Evolutionary conservation across 2,329 filamentous ascomycete species (phyloP), one percentile per base, ranked within the genome.

Genomic region (Camptophora hylomeconis): DNA sequence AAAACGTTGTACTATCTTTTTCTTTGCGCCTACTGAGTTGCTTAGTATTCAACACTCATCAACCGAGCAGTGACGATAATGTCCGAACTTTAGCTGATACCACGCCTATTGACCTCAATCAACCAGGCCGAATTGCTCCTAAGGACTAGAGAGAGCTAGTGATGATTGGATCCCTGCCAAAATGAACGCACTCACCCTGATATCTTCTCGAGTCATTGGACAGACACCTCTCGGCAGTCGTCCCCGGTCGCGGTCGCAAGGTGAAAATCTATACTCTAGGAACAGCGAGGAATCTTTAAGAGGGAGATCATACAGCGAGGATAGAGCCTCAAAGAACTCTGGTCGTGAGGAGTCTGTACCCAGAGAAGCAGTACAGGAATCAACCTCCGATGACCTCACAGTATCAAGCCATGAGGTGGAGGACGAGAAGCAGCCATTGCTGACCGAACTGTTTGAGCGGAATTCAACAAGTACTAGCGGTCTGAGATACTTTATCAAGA

Each of bases 161-260:
- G n/a, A n/a, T n/a, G 11, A 7, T 24, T n/a, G 8, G 5, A 19
- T 8, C 6, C 22, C 5, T 11, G 15, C 11, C 29, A 16, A 25
- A 23, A 94, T 94, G 87, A 94, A 94, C 75, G 92, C 86, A 49
- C 67, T 93, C 65, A 92, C 89, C 63, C 82, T 93, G 56, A 73
- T 94, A 55, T 89, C 83, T 50, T 75, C 81, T 54, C 77, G 80
- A 61, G 80, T 86, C 53, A 70, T 75, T 50, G 69, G 70, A 50
- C 64, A 63, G 50, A 65, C 67, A 40, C 57, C 58, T 36, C 52
- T 65, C 30, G 56, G 53, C 31, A 59, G 60, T 12, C 64, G 67
- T 40, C 64, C 65, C 37, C 65, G 68, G 44, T 65, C 66, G 38
- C 57, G 57, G 38, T 70, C 66, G 20, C 59, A 68, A 44, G 60